Evolutionary conservation across 83 land plant species (phyloP).

Genomic region (Picea mariana): DNA sequence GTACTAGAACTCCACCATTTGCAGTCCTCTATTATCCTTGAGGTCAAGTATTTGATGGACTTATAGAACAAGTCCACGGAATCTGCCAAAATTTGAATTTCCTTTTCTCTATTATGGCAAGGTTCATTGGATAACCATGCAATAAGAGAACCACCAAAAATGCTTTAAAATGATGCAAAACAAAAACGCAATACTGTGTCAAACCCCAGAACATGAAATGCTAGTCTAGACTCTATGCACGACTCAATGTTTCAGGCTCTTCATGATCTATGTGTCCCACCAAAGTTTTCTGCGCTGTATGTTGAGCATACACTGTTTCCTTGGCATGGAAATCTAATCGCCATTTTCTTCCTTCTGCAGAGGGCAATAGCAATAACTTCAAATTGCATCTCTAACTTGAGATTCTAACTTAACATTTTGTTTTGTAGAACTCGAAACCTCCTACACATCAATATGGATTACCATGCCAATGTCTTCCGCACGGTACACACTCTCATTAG

Average conservation of each 20-base stretch:
- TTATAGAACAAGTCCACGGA: not conserved
- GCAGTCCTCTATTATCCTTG: not conserved
- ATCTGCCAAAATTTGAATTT: not conserved
- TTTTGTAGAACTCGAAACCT: not conserved
- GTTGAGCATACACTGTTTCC: no score
- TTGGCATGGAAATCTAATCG: no score
- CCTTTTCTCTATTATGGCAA: not conserved
- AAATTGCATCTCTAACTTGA: not conserved
- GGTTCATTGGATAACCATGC: not conserved
- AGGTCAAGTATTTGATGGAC: not conserved
- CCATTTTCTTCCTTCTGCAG: not conserved
- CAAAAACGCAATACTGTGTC: not conserved
- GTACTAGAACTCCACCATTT: not conserved
- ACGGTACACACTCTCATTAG: no score
- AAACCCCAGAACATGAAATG: not conserved
- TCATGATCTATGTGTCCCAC: no score
- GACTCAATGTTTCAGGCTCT: no score
- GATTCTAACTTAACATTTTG: not conserved
- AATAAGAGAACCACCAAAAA: not conserved
- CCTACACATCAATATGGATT: no score
- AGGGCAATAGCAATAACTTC: not conserved
- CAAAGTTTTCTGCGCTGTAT: no score
- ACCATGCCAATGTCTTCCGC: no score
- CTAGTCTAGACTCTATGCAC: not conserved
- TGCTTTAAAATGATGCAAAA: not conserved